phyloP scores from a whole-genome alignment of 768 basidiomycete genomes.

The Phaeolepiota aurea region DNA sequence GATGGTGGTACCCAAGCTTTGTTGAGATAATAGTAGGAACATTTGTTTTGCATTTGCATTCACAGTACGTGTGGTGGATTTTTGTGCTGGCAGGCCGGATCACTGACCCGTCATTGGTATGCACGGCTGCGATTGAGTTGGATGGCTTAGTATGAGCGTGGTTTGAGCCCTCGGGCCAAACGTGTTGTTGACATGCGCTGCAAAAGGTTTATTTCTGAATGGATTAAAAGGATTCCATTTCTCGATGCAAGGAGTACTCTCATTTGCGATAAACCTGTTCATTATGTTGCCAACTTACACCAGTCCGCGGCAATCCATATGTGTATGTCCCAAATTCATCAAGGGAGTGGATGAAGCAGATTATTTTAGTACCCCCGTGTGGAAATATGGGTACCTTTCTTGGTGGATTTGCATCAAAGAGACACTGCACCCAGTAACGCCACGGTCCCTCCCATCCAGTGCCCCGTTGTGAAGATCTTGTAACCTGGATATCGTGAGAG shows the following conservation, averaged over 20 bases:
- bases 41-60: too few relatives aligned
- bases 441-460: slow-evolving; percentile 47
- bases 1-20: slow-evolving; percentile 42
- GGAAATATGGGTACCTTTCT: slow-evolving; percentile 21
- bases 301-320: slow-evolving; percentile 41
- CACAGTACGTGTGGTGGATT: too few relatives aligned
- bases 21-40: slow-evolving; percentile 45
- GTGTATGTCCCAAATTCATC: slow-evolving; percentile 35
- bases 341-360: too few relatives aligned
- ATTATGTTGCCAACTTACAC: slow-evolving; percentile 24
- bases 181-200: slow-evolving; percentile 32
- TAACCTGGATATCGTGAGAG: slow-evolving; percentile 25
- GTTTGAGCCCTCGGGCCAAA: slow-evolving; percentile 31
- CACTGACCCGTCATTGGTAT: slow-evolving; percentile 38
- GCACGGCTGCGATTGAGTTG: slow-evolving; percentile 40
- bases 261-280: too few relatives aligned
- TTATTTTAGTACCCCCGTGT: too few relatives aligned
- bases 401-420: slow-evolving; percentile 33
- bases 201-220: slow-evolving; percentile 34
- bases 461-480: slow-evolving; percentile 37
- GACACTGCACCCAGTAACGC: slow-evolving; percentile 39
- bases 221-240: too few relatives aligned
- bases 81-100: too few relatives aligned
- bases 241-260: too few relatives aligned
- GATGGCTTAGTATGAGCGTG: too few relatives aligned